Percentiles rank a stretch among this genome's conserved stretches.
Evolutionary conservation across 257 asterid species (phyloP).

Genomic region (Penstemon eatonii): DNA sequence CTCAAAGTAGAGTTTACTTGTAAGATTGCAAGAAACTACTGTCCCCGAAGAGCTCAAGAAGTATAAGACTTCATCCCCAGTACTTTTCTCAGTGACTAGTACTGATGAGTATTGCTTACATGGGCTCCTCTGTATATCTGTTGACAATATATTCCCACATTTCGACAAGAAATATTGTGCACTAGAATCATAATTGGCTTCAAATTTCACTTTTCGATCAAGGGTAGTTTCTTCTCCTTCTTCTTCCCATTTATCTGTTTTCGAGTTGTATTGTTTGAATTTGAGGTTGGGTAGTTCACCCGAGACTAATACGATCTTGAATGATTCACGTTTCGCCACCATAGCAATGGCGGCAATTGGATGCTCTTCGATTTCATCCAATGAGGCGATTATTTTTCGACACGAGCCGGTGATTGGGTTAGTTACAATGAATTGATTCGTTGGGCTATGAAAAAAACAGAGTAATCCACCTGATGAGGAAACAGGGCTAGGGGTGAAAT

Average conservation of each 20-base stretch:
- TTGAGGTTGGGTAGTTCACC: constrained; percentile 58
- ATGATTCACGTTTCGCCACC: constrained; percentile 39
- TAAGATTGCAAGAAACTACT: constrained; percentile 62
- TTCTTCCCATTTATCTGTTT: constrained; percentile 47
- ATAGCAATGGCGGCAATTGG: constrained; percentile 62
- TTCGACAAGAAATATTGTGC: constrained; percentile 68
- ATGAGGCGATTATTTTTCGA: constrained; percentile 32
- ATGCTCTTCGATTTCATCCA: constrained; percentile 19
- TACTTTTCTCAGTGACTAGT: constrained; percentile 24
- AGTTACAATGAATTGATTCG: constrained; percentile 39
- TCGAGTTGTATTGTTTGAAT: constrained; percentile 46
- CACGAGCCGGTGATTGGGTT: constrained; percentile 56
- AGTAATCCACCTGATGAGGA: constrained; percentile 76
- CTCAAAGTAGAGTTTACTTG: constrained; percentile 39
- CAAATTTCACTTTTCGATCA: constrained; percentile 23
- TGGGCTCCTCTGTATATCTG: constrained; percentile 68
- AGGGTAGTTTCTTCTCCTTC: constrained; percentile 39
- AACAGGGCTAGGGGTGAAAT: constrained; percentile 62
- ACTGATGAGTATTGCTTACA: constrained; percentile 75
- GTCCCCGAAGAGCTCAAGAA: constrained; percentile 72
- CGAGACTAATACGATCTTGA: constrained; percentile 45
- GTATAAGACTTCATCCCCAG: constrained; percentile 44
- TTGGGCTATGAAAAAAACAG: constrained; percentile 44
- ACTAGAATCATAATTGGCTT: not conserved
- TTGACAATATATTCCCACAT: constrained; percentile 71